phyloP scores from a whole-genome alignment of 495 filamentous ascomycete species.

The Aspergillus steynii region DNA sequence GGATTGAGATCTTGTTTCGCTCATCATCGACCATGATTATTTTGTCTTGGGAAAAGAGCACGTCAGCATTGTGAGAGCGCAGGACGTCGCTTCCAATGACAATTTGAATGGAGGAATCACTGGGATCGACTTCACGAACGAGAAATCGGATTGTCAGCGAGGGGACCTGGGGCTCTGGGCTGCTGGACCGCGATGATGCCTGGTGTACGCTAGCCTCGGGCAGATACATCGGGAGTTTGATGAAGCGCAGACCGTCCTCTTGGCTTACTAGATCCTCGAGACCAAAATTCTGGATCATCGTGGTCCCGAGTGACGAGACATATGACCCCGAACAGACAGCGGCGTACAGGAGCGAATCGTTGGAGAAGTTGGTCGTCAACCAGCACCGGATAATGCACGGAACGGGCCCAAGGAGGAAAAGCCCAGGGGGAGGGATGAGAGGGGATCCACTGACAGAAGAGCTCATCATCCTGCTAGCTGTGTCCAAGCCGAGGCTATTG shows the following conservation, averaged over 20 bases:
- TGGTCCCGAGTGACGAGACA: conserved; percentile 72
- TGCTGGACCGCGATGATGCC: conserved; percentile 68
- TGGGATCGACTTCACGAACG: conserved; percentile 57
- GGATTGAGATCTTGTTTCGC: conserved; percentile 84
- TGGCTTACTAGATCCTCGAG: conserved; percentile 65
- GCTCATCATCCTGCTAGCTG: conserved; percentile 62
- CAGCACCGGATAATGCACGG: conserved; percentile 96
- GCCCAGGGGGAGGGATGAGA: conserved; percentile 72
- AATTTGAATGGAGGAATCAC: conserved; percentile 65
- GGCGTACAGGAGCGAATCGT: conserved; percentile 84
- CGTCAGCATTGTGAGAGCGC: conserved; percentile 82
- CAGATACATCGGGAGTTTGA: conserved; percentile 81
- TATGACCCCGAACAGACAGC: conserved; percentile 91
- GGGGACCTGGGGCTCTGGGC: conserved; percentile 78
- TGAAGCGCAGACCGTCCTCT: conserved; percentile 61
- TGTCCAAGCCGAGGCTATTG: conserved; percentile 79
- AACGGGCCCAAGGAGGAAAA: conserved; percentile 80
- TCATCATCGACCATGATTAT: conserved; percentile 86
- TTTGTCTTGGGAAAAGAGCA: conserved; percentile 87
- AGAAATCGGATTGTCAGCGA: conserved; percentile 75
- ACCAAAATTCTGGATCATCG: conserved; percentile 70
- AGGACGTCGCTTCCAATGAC: conserved; percentile 87
- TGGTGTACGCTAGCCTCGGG: conserved; percentile 85
- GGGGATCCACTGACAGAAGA: conserved; percentile 65
- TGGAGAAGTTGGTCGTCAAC: conserved; percentile 83